Percentiles rank a stretch among this genome's conserved stretches.
Evolutionary conservation across 768 basidiomycete genomes (phyloP).

Genomic region (Floccularia luteovirens): DNA sequence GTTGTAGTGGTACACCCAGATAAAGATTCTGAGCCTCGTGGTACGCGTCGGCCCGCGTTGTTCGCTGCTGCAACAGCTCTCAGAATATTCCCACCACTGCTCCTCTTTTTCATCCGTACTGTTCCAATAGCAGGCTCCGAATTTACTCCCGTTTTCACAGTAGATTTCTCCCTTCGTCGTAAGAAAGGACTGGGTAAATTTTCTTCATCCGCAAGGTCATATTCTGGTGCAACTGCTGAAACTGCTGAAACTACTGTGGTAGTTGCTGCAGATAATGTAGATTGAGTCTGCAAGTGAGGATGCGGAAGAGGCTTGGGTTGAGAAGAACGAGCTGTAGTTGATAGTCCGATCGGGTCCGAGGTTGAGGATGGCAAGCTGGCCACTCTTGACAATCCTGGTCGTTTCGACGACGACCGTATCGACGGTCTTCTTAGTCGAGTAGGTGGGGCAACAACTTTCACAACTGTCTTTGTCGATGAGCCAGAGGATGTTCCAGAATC

Average conservation of each 20-base stretch:
- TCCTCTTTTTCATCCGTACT: constrained; percentile 26
- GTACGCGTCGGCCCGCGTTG: constrained; percentile 25
- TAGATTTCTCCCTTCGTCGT: constrained; percentile 35
- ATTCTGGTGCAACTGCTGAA: constrained; percentile 31
- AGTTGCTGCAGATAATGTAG: constrained; percentile 8
- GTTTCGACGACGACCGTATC: constrained; percentile 33
- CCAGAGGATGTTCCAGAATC: constrained; percentile 9
- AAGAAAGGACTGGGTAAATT: constrained; percentile 83
- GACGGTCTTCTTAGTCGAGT: constrained; percentile 52
- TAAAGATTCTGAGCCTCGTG: neutral
- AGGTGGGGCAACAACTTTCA: constrained; percentile 19
- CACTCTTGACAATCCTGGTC: constrained; percentile 16
- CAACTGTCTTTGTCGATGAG: constrained; percentile 7
- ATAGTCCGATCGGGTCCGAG: constrained; percentile 29
- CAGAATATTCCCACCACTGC: constrained; percentile 45
- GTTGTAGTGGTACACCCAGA: constrained; percentile 1
- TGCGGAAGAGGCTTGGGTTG: constrained; percentile 34
- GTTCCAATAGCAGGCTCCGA: constrained; percentile 1
- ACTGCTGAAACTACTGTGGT: constrained; percentile 11
- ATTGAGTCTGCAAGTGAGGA: constrained; percentile 25
- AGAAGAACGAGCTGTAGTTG: constrained; percentile 11
- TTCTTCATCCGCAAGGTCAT: constrained; percentile 72
- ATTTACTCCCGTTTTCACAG: constrained; percentile 3
- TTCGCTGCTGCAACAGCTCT: constrained; percentile 58
- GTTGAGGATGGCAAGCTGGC: constrained; percentile 23